Evolutionary conservation across 306 rosid species (phyloP), one percentile per base, ranked within the genome.

Genomic region (Clitoria ternatea): DNA sequence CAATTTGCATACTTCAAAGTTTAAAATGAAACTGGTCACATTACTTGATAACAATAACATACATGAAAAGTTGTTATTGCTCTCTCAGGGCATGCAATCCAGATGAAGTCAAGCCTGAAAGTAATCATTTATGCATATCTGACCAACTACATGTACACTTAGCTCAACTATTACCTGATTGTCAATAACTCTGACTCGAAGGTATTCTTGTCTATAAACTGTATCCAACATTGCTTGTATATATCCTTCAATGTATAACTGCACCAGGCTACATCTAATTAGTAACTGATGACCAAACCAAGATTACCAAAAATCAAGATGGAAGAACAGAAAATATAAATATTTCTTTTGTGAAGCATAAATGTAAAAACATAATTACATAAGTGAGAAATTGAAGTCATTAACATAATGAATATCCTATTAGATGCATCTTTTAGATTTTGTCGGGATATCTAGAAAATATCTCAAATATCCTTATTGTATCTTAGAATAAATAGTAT

Each of bases 151-250:
- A 68, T 22, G 60, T 50, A 20, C 50, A 39, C 72, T 68, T 55
- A 56, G 62, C 53, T 72, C 14, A 63, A 64, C 5, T 26, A 44
- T 68, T 85, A 90, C 98, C 97, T 84, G 86, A 86, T 89, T 80
- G 66, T 94, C 96, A 36, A 87, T 70, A 72, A 89, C 98, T 77
- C 90, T 85, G 81, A 90, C 97, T 76, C 98, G 79, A 67, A 94
- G 89, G 73, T 88, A 94, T 73, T 90, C 98, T 81, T 94, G 97
- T 83, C 89, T 85, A 70, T 83, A 94, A 74, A 89, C 63, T 27
- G 97, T 77, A 75, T 94, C 97, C 91, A 90, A 82, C 98, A 90
- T 90, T 63, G 97, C 98, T 87, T 94, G 97, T 75, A 94, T 84
- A 84, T 94, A 94, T 69, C 98, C 98, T 90, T 94, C 98, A 78